phyloP scores from a whole-genome alignment of 768 basidiomycete genomes.

The Amanita inopinata region DNA sequence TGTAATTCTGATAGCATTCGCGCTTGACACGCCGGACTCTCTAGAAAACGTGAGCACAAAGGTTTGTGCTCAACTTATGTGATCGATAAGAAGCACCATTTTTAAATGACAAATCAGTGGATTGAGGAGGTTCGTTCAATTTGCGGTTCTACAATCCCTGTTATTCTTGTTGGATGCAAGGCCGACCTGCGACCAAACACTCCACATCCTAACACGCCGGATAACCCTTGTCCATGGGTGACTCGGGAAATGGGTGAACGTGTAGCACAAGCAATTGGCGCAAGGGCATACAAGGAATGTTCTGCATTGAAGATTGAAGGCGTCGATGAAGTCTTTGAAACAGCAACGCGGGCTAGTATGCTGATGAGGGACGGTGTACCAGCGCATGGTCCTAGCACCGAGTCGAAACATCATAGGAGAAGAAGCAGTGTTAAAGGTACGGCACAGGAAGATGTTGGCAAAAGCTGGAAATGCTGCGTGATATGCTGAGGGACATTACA shows the following conservation, averaged over 20 bases:
- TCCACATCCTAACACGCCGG: slow-evolving; percentile 33
- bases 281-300: slow-evolving; percentile 91
- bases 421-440: slow-evolving; percentile 39
- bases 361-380: slow-evolving; percentile 82
- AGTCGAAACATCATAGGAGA: slow-evolving; percentile 39
- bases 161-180: slow-evolving; percentile 95
- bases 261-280: slow-evolving; percentile 78
- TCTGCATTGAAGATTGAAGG: slow-evolving; percentile 85
- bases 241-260: slow-evolving; percentile 75
- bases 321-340: slow-evolving; percentile 96
- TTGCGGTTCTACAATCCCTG: slow-evolving; percentile 86
- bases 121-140: slow-evolving; percentile 97
- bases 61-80: slow-evolving; percentile 28
- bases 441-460: slow-evolving; percentile 35
- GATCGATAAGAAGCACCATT: not conserved
- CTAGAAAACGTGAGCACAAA: slow-evolving; percentile 93
- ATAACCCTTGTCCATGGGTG: slow-evolving; percentile 45
- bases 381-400: slow-evolving; percentile 27
- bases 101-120: slow-evolving; percentile 49
- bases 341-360: slow-evolving; percentile 94
- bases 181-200: slow-evolving; percentile 73
- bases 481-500: slow-evolving; percentile 48
- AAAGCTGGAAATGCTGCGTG: slow-evolving; percentile 63
- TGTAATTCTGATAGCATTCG: slow-evolving; percentile 95
- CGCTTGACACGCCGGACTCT: slow-evolving; percentile 93